A percentile compares a stretch with the other conserved stretches of the same genome.
These are phyloP conservation scores for Hericium coralloides DNA, from an alignment of 768 basidiomycete genomes.

Conservation along the genomic window DNA sequence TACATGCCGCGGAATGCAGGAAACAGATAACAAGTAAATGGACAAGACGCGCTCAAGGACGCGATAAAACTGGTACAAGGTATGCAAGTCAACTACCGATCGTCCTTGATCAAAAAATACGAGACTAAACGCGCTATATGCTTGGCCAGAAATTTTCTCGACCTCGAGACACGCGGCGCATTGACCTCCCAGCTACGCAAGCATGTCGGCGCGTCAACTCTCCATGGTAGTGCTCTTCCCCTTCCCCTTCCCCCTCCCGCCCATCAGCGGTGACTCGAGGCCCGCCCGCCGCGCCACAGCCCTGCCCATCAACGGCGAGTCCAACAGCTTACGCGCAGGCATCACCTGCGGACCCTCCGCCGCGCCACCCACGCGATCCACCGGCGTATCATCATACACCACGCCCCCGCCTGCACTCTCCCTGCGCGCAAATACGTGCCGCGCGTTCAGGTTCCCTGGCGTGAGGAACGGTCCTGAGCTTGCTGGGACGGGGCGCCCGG, in stretches of 20 bases:
- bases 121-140: too few relatives aligned
- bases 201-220: too few relatives aligned
- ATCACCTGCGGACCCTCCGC: neutral
- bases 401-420: neutral
- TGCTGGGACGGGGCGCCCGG: neutral
- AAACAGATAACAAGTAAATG: too few relatives aligned
- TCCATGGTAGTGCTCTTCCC: neutral
- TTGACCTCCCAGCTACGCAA: too few relatives aligned
- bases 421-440: neutral
- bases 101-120: too few relatives aligned
- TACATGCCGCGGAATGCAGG: too few relatives aligned
- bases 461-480: neutral
- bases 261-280: neutral
- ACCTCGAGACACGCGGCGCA: too few relatives aligned
- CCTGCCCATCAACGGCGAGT: conserved; percentile 3
- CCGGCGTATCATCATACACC: conserved; percentile 1
- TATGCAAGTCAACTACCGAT: too few relatives aligned
- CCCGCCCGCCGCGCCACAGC: neutral
- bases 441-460: neutral
- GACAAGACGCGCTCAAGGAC: too few relatives aligned
- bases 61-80: too few relatives aligned
- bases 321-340: neutral
- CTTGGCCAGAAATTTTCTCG: too few relatives aligned
- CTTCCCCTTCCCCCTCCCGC: neutral
- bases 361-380: neutral